Evolutionary conservation across 2,329 filamentous ascomycete genomes (phyloP), one percentile per base, ranked within the genome.

Genomic region (Penicillium sp.): DNA sequence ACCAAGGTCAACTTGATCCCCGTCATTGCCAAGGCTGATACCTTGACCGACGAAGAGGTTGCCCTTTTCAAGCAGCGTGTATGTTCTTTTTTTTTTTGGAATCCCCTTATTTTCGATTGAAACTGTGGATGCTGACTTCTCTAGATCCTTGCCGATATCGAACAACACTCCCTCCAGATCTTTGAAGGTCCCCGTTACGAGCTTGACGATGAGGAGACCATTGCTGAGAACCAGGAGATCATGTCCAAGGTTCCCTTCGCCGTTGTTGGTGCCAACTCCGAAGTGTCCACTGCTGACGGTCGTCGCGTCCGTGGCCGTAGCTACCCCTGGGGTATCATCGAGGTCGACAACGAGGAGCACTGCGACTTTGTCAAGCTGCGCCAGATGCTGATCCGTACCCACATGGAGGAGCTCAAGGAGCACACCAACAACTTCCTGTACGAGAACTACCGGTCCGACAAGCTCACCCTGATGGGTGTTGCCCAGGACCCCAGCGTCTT

Each of bases 371-470:
- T 97, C 79, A 99, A 99, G 86, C 87, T 99, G 59, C 91, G 94
- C 77, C 94, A 99, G 79, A 99, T 99, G 94, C 86, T 99, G 66
- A 97, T 99, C 81, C 90, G 94, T 76, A 99, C 94, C 54, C 94
- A 99, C 84, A 99, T 99, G 94, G 94, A 99, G 77, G 94, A 99
- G 81, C 91, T 99, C 81, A 99, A 99, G 87, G 94, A 99, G 82
- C 91, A 99, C 82, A 99, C 94, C 77, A 99, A 97, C 87, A 99
- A 99, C 81, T 85, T 83, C 64, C 82, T 99, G 69, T 99, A 99
- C 81, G 94, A 99, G 83, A 97, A 97, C 85, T 99, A 99, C 88
- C 89, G 94, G 79, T 97, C 93, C 71, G 94, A 97, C 81, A 99
- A 99, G 86, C 90, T 99, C 71, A 92, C 93, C 66, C 87, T 88